Base-by-base conservation (phyloP, 441 rosid species). In the Adansonia gregorii region DNA sequence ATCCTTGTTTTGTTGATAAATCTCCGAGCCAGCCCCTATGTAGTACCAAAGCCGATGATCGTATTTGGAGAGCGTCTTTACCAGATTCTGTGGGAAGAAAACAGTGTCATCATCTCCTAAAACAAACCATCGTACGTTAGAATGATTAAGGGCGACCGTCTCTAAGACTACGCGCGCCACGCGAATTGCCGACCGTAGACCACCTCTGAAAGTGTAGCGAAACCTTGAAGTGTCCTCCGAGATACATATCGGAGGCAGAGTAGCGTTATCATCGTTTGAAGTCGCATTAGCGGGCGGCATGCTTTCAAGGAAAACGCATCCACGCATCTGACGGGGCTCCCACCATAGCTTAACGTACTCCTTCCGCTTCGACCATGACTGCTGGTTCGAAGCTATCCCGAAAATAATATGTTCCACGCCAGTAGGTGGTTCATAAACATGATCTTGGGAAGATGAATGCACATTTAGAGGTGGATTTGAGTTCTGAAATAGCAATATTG, bases 21-120 rank as follows among this genome's bases (percentile, higher is more conserved):
- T 85, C 87, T 94, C 97, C 4, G 99, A 96, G 86, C 77, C 89
- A 7, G 93, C 81, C 70, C 99, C 99, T 2, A 96, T 80, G 81
- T 96, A 96, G 81, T 90, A 85, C 98, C 98, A 94, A 3, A 88
- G 84, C 69, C 68, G 78, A 61, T 94, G 91, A 81, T 96, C 98
- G 51, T 96, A 96, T 80, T 96, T 96, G 15, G 94, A 89, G 6
- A 96, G 92, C 2, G 95, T 93, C 84, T 87, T 86, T 45, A 86
- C 92, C 31, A 96, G 80, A 78, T 93, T 94, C 75, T 93, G 89
- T 0, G 97, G 89, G 11, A 96, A 81, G 80, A 93, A 96, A 60
- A 94, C 82, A 0, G 99, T 96, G 84, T 94, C 99, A 15, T 96
- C 99, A 35, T 93, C 99, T 35, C 99, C 97, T 10, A 96, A 94